These are phyloP conservation scores for Nannochloris sp. DNA, from an alignment of 139 green algal genomes.

Conservation along the genomic window DNA sequence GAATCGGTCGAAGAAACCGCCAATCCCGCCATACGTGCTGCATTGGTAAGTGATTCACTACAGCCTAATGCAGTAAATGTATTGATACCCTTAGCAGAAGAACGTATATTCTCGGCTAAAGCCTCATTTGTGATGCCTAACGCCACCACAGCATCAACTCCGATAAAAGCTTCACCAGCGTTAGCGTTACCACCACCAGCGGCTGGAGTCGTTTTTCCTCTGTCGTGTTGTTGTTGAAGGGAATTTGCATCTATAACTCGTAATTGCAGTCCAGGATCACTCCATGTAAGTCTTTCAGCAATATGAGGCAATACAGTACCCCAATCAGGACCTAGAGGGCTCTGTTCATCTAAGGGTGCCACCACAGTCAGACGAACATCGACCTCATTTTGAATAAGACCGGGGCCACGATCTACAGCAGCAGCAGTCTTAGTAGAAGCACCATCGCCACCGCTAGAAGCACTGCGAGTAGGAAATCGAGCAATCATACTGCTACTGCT, in stretches of 20 bases:
- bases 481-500: no score
- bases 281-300: constrained; percentile 39
- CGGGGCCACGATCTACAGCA: background rate
- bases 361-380: constrained; percentile 15
- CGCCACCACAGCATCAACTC: background rate
- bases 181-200: no score
- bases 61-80: constrained; percentile 1
- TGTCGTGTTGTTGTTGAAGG: no score
- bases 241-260: background rate
- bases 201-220: no score
- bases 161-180: background rate
- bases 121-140: background rate
- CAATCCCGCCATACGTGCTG: background rate
- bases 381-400: background rate
- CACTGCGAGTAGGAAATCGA: no score
- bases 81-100: background rate
- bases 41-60: background rate
- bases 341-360: background rate
- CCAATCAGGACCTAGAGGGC: constrained; percentile 30
- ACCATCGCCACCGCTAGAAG: no score
- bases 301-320: constrained; percentile 45
- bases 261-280: constrained; percentile 15
- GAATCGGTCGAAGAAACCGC: background rate
- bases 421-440: no score
- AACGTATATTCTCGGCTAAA: background rate